A percentile compares a stretch with the other conserved stretches of the same genome.
These are phyloP conservation scores for Lactarius hengduanensis DNA, from an alignment of 768 basidiomycete species.

Conservation along the genomic window DNA sequence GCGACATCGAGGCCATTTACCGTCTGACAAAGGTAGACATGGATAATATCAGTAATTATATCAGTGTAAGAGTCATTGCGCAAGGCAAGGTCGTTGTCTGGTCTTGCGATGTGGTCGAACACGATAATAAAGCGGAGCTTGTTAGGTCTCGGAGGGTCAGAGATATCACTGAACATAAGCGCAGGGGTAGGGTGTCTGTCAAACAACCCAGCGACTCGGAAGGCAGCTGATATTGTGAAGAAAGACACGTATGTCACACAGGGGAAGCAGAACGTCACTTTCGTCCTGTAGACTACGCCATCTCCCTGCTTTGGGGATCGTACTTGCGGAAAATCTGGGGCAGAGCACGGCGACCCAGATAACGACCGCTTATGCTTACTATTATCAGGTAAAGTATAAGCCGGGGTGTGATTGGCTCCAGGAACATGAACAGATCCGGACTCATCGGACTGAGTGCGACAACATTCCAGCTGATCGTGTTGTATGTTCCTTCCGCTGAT, in stretches of 20 bases:
- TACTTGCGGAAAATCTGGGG: no score
- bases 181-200: slow-evolving; percentile 10
- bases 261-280: no score
- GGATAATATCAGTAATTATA: slow-evolving; percentile 77
- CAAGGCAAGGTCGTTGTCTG: slow-evolving; percentile 48
- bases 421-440: background rate
- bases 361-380: no score
- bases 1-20: slow-evolving; percentile 84
- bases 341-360: no score
- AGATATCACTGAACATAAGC: slow-evolving; percentile 14
- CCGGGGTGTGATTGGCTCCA: background rate
- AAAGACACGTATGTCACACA: no score
- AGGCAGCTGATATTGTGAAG: no score
- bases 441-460: background rate
- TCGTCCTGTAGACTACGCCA: no score
- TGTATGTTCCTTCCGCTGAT: background rate
- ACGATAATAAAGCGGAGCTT: slow-evolving; percentile 10
- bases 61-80: slow-evolving; percentile 88
- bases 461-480: background rate
- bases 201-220: no score
- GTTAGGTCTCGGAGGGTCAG: slow-evolving; percentile 29
- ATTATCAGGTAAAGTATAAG: background rate
- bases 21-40: slow-evolving; percentile 83
- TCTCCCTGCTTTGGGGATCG: no score
- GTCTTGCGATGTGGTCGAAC: slow-evolving; percentile 40